phyloP scores from a whole-genome alignment of 768 basidiomycete species.

The Tubosaeta brunneosetosa region DNA sequence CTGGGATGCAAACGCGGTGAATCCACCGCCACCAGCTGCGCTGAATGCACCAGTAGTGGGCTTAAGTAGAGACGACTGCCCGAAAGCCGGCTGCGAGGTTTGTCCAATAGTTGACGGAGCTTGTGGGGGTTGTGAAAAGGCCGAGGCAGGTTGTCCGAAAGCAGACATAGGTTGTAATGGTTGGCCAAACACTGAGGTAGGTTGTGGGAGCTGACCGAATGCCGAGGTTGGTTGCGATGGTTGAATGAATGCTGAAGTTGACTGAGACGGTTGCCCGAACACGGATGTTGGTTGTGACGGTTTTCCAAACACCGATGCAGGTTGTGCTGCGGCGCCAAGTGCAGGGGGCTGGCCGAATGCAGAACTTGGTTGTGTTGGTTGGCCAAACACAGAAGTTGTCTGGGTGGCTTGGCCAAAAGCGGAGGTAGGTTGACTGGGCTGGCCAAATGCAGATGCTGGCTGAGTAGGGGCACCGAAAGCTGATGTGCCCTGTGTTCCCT shows the following conservation, averaged over 20 bases:
- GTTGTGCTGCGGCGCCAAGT: constrained; percentile 32
- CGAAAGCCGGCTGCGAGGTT: constrained; percentile 32
- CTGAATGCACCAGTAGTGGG: constrained; percentile 51
- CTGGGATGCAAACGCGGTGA: constrained; percentile 49
- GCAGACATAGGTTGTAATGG: constrained; percentile 25
- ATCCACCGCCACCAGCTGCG: constrained; percentile 40
- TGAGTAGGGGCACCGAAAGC: constrained; percentile 34
- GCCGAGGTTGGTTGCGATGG: constrained; percentile 22
- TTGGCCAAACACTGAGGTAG: constrained; percentile 36
- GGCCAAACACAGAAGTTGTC: constrained; percentile 28
- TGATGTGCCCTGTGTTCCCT: constrained; percentile 24
- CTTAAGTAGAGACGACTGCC: constrained; percentile 41
- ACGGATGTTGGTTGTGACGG: constrained; percentile 24
- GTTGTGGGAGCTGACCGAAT: constrained; percentile 33
- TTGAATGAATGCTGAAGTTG: constrained; percentile 33
- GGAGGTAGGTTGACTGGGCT: constrained; percentile 31
- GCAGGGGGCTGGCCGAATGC: constrained; percentile 37
- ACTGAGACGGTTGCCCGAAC: constrained; percentile 28
- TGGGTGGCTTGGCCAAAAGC: constrained; percentile 34
- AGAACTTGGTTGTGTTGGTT: constrained; percentile 30
- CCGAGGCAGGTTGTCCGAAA: constrained; percentile 27
- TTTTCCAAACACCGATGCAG: constrained; percentile 21
- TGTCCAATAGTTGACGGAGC: constrained; percentile 33
- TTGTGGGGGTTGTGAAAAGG: constrained; percentile 32
- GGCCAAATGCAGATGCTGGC: constrained; percentile 36